These are phyloP conservation scores for Ophiostoma quercus DNA, from an alignment of 2,329 filamentous ascomycete genomes.

Conservation along the genomic window DNA sequence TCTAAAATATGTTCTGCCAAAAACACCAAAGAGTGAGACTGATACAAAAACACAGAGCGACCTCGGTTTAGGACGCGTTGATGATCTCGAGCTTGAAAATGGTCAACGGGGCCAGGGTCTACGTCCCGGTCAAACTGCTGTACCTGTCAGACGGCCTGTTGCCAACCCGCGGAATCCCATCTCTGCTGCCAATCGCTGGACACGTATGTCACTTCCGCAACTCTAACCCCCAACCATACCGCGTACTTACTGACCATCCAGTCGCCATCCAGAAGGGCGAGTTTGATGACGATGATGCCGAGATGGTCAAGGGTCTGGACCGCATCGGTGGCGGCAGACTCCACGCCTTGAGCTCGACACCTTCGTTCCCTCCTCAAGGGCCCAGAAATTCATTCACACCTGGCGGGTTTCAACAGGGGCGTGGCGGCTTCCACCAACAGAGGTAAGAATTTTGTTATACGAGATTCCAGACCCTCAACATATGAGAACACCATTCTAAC, in stretches of 20 bases:
- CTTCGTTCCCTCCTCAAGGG: background rate
- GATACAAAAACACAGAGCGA: conserved; percentile 21
- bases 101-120: conserved; percentile 16
- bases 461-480: background rate
- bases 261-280: conserved; percentile 24
- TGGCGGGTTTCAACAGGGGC: background rate
- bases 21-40: background rate
- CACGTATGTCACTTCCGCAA: conserved; percentile 10
- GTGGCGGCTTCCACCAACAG: background rate
- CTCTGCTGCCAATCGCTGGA: conserved; percentile 21
- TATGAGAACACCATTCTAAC: background rate
- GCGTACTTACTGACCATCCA: background rate
- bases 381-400: background rate
- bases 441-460: background rate
- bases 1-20: background rate
- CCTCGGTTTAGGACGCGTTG: conserved; percentile 23
- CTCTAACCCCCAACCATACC: background rate
- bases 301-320: conserved; percentile 26
- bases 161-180: conserved; percentile 8
- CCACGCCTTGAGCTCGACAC: conserved; percentile 22
- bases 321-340: conserved; percentile 26
- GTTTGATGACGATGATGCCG: conserved; percentile 29
- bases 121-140: background rate
- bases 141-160: background rate
- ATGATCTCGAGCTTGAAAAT: conserved; percentile 27